These are phyloP conservation scores for Pleurostoma richardsiae DNA, from an alignment of 2,329 filamentous ascomycete genomes.

Conservation along the genomic window DNA sequence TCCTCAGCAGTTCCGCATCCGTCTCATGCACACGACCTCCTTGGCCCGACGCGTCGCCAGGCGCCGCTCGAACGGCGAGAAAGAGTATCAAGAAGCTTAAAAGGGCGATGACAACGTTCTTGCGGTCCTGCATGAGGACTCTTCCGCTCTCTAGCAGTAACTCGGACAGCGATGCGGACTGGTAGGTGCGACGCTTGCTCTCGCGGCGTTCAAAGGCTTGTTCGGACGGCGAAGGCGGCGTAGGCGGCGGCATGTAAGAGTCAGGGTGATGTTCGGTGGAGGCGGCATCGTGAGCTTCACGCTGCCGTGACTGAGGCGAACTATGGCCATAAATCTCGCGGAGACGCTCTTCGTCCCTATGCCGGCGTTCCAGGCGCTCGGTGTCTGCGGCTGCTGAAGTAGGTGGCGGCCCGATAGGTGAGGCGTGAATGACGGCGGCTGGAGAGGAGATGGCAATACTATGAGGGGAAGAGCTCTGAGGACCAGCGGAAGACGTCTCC, in stretches of 20 bases:
- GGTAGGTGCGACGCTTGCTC: slow-evolving; percentile 20
- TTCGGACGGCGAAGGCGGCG: slow-evolving; percentile 17
- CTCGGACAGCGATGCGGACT: slow-evolving; percentile 45
- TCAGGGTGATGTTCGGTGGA: slow-evolving; percentile 8
- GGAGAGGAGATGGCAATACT: not conserved
- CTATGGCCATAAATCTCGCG: slow-evolving; percentile 48
- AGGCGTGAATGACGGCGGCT: slow-evolving; percentile 7
- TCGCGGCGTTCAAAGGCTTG: slow-evolving; percentile 24
- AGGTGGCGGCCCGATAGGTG: slow-evolving; percentile 9
- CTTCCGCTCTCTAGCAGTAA: slow-evolving; percentile 48
- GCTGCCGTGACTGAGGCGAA: slow-evolving; percentile 1
- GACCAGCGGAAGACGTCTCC: too few relatives aligned
- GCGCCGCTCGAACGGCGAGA: slow-evolving; percentile 35
- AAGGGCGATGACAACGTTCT: slow-evolving; percentile 52
- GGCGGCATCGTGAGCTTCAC: slow-evolving; percentile 8
- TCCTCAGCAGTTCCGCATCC: slow-evolving; percentile 1
- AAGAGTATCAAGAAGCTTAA: slow-evolving; percentile 49
- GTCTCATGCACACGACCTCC: not conserved
- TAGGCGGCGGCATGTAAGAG: slow-evolving; percentile 16
- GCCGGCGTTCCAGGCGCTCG: slow-evolving; percentile 19
- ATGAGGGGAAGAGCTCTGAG: too few relatives aligned
- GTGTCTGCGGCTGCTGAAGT: slow-evolving; percentile 8
- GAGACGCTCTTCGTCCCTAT: slow-evolving; percentile 43
- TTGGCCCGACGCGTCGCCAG: slow-evolving; percentile 1
- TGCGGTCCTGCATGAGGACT: slow-evolving; percentile 51